Base-by-base conservation (phyloP, 2,329 filamentous ascomycete genomes). In the Dichotomopilus funicola region DNA sequence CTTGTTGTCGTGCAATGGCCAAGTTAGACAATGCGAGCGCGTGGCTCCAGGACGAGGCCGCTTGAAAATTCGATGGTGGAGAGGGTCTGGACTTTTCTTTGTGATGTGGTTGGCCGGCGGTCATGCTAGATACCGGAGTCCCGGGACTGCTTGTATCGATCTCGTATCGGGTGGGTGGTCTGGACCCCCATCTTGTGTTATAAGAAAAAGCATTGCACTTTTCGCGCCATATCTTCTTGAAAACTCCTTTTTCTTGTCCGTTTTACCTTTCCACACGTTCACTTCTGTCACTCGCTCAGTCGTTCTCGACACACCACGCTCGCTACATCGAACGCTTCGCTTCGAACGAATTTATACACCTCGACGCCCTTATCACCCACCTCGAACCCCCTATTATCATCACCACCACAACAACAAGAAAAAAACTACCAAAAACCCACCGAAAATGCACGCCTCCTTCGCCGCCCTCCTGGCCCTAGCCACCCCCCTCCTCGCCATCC, bases 361-460 rank as follows among this genome's bases (percentile, higher is more conserved):
- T 13, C 48, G 19, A 42, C 37, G 46, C 46, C n/a, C 36, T 56
- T 34, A 7, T 27, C 38, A n/a, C 45, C 49, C 40, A 13, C 42
- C 35, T 33, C 33, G 31, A 50, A 50, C 11, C 9, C 12, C 19
- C 3, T 27, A 27, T 27, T 27, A 27, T 38, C 8, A 8, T 38
- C 37, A 38, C 8, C 37, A 38, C 37, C 37, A 38, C 8, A 38
- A 38, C 8, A 38, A 9, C 12, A 9, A 38, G 6, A 36, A 19
- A 36, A 27, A 8, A 51, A 36, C 40, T 4, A 11, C 37, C 35
- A 49, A 10, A 54, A 27, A 33, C 19, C 33, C 51, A 45, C 33
- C 47, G 58, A 62, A 59, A n/a, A 64, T 64, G 62, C 61, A 54
- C 46, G 40, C 60, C 56, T 46, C 56, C 48, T 41, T 55, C 52